These are phyloP conservation scores for Gonium pectorale DNA, from an alignment of 139 green algal species.

Conservation along the genomic window DNA sequence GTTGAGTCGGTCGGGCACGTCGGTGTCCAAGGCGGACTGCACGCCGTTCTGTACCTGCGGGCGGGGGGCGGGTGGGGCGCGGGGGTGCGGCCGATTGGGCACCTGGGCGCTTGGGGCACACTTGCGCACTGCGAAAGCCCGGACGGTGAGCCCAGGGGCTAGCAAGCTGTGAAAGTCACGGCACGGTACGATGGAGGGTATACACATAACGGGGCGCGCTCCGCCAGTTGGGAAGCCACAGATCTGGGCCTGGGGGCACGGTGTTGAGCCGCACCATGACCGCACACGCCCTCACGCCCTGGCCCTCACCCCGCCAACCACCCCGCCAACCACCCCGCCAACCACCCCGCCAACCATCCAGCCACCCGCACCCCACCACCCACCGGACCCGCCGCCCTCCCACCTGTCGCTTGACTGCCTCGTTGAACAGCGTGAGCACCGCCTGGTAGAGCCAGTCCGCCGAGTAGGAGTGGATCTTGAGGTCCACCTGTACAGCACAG, in stretches of 20 bases:
- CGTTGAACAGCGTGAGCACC: conserved; percentile 59
- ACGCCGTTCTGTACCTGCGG: conserved; percentile 45
- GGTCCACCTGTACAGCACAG: conserved; percentile 43
- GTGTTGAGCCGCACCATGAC: too few species aligned
- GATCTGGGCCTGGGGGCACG: too few species aligned
- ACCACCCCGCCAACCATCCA: not conserved
- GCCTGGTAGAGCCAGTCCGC: conserved; percentile 67
- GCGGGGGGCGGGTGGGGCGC: not conserved
- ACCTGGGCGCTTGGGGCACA: too few species aligned
- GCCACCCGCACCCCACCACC: not conserved
- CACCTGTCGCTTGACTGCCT: conserved; percentile 21
- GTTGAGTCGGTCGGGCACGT: conserved; percentile 45
- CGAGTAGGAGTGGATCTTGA: conserved; percentile 49
- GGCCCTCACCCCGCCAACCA: too few species aligned
- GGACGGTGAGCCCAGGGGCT: too few species aligned
- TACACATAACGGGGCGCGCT: too few species aligned
- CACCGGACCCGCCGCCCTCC: not conserved
- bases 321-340: not conserved
- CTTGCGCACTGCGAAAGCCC: too few species aligned
- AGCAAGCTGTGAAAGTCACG: too few species aligned
- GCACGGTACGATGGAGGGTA: too few species aligned
- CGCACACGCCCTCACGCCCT: too few species aligned
- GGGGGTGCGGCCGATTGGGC: not conserved
- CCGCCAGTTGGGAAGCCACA: too few species aligned
- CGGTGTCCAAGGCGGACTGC: conserved; percentile 25